Conservation (phyloP, 352 stramenopile species). For the Globisporangium paddicum region DNA sequence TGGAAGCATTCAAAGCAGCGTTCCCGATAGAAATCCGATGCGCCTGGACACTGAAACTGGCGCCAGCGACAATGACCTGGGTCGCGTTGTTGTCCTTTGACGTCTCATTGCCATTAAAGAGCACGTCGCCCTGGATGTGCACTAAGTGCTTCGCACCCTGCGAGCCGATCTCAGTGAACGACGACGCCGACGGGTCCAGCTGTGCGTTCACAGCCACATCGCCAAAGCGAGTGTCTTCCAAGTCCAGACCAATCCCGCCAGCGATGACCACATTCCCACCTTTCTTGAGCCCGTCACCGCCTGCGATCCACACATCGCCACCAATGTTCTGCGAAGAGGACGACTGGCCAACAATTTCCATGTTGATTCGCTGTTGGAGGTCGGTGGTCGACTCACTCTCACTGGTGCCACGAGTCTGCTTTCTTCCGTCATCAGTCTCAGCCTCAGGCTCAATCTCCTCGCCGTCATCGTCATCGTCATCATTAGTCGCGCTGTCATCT, state of each 20-base stretch:
- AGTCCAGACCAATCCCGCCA: conserved; percentile 31
- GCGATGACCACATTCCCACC: conserved; percentile 48
- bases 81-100: conserved; percentile 29
- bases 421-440: conserved; percentile 4
- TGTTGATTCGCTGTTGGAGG: conserved; percentile 23
- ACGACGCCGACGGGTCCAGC: conserved; percentile 32
- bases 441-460: conserved; percentile 1
- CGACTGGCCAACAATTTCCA: conserved; percentile 56
- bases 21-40: conserved; percentile 51
- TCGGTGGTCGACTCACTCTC: conserved; percentile 4
- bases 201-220: conserved; percentile 55
- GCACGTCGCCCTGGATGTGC: conserved; percentile 45
- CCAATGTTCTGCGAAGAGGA: conserved; percentile 37
- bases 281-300: conserved; percentile 35
- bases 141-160: conserved; percentile 46
- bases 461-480: not conserved
- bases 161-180: conserved; percentile 56
- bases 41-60: conserved; percentile 30
- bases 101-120: conserved; percentile 40
- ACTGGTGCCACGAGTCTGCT: conserved; percentile 2
- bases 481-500: not conserved
- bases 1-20: conserved; percentile 25
- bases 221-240: conserved; percentile 23
- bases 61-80: conserved; percentile 37
- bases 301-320: conserved; percentile 47